Conservation (phyloP, 257 asterid species). For the Echium plantagineum region DNA sequence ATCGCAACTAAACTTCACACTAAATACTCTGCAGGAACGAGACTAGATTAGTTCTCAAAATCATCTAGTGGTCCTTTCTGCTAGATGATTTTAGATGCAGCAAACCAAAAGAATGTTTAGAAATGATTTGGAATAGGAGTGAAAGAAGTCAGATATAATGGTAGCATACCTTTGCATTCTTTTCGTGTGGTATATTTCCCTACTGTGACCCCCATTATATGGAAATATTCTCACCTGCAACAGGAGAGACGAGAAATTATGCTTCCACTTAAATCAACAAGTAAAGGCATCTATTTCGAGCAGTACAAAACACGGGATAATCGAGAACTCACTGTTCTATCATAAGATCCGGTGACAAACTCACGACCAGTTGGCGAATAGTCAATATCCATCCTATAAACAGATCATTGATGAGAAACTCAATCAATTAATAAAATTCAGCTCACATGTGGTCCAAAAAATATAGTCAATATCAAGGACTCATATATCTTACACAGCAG, state of each 20-base stretch:
- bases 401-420: not conserved
- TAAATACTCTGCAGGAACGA: slow-evolving; percentile 56
- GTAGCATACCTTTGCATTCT: slow-evolving; percentile 87
- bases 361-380: slow-evolving; percentile 98
- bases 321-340: slow-evolving; percentile 68
- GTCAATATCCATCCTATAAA: slow-evolving; percentile 87
- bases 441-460: not conserved
- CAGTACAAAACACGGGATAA: not conserved
- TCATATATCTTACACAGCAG: slow-evolving; percentile 64
- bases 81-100: not conserved
- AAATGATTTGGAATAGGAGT: not conserved
- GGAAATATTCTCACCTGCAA: slow-evolving; percentile 83
- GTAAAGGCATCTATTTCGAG: not conserved
- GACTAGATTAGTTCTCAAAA: slow-evolving; percentile 13
- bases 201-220: slow-evolving; percentile 91
- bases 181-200: slow-evolving; percentile 89
- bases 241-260: slow-evolving; percentile 7
- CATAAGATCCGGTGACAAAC: slow-evolving; percentile 95
- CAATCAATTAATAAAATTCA: not conserved
- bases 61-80: not conserved
- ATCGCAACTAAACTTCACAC: slow-evolving; percentile 86
- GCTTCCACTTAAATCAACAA: not conserved
- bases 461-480: slow-evolving; percentile 5
- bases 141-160: slow-evolving; percentile 3
- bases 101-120: not conserved